Conservation (phyloP, 306 rosid genomes). For the Trichosanthes cucumerina region DNA sequence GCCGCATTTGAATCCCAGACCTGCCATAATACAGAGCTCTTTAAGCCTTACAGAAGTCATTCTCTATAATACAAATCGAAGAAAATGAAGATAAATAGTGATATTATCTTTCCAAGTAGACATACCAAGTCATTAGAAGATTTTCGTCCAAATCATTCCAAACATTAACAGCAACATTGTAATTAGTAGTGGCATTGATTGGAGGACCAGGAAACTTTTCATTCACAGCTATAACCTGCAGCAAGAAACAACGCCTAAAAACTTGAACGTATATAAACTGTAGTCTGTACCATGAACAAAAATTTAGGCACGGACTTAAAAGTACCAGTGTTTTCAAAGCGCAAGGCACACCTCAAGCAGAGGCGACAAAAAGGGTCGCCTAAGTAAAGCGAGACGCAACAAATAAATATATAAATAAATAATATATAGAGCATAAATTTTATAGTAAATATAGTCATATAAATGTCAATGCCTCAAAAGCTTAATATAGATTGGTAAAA, state of each 20-base stretch:
- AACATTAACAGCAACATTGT: slow-evolving; percentile 56
- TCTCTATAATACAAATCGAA: not conserved
- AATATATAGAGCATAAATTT: too few relatives aligned
- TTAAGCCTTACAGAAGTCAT: not conserved
- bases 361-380: too few relatives aligned
- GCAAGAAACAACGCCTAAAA: not conserved
- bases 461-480: too few relatives aligned
- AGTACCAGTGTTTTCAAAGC: too few relatives aligned
- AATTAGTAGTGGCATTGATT: slow-evolving; percentile 62
- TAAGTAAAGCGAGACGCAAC: too few relatives aligned
- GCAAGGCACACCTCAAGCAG: too few relatives aligned
- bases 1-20: slow-evolving; percentile 81
- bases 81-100: not conserved
- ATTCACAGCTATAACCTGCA: slow-evolving; percentile 70
- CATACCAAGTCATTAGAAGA: slow-evolving; percentile 68
- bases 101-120: not conserved
- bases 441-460: too few relatives aligned
- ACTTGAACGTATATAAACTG: not conserved
- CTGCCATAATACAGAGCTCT: slow-evolving; percentile 22
- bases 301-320: not conserved
- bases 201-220: slow-evolving; percentile 67
- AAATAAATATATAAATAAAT: too few relatives aligned
- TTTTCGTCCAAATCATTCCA: slow-evolving; percentile 60
- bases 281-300: not conserved
- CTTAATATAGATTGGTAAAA: too few relatives aligned